phyloP scores from a whole-genome alignment of 148 eudicot genomes.

The Vaccinium macrocarpon region DNA sequence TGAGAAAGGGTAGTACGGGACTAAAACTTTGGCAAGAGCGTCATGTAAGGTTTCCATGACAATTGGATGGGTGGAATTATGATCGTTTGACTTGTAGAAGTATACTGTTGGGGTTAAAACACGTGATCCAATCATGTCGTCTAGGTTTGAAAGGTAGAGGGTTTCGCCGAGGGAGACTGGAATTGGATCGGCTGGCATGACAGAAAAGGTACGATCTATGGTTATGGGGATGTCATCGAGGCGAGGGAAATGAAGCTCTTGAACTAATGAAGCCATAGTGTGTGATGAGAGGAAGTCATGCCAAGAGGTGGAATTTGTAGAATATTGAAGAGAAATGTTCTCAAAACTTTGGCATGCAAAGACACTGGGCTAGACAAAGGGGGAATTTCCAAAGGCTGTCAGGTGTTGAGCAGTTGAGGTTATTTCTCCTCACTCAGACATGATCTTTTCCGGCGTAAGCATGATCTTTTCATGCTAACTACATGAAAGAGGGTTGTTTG shows the following conservation, averaged over 20 bases:
- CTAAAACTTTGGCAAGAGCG: conserved; percentile 65
- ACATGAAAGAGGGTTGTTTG: conserved; percentile 6
- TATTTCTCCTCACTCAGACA: not conserved
- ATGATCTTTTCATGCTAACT: conserved; percentile 7
- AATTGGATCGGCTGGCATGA: conserved; percentile 51
- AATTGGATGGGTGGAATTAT: conserved; percentile 6
- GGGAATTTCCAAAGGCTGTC: conserved; percentile 2
- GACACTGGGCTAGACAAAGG: conserved; percentile 18
- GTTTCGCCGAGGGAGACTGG: conserved; percentile 45
- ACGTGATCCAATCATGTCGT: conserved; percentile 81
- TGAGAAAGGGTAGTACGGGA: conserved; percentile 90
- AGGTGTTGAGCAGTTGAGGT: conserved; percentile 15
- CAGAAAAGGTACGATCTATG: conserved; percentile 32
- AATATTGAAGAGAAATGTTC: not conserved
- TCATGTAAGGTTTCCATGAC: conserved; percentile 38
- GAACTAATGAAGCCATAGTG: conserved; percentile 55
- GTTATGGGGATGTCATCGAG: conserved; percentile 50
- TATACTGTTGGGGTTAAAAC: conserved; percentile 88
- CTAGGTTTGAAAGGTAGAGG: conserved; percentile 86
- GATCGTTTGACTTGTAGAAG: conserved; percentile 48
- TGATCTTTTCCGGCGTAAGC: conserved; percentile 1
- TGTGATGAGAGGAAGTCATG: conserved; percentile 11
- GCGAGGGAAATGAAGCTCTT: conserved; percentile 64
- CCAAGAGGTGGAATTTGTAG: conserved; percentile 22
- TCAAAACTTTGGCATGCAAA: conserved; percentile 19